Percentiles rank a stretch among this genome's conserved stretches.
Conservation (phyloP, 2,329 filamentous ascomycete species). For the Penicillium psychrosexuale region DNA sequence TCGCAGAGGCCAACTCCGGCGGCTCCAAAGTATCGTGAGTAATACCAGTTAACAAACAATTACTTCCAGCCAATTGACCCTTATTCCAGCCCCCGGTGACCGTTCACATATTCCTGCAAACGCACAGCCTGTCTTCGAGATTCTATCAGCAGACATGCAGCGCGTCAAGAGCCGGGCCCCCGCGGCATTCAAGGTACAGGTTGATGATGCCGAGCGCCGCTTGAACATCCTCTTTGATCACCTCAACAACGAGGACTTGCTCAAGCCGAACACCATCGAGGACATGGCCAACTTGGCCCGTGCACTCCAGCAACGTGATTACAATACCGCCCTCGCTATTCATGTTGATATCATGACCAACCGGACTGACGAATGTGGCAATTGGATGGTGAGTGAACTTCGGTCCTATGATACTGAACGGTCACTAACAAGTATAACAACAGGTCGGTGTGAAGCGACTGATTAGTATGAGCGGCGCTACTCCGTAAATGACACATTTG, state of each 20-base stretch:
- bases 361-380: conserved; percentile 75
- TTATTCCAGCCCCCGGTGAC: conserved; percentile 63
- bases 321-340: conserved; percentile 62
- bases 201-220: conserved; percentile 90
- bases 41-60: background rate
- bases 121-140: conserved; percentile 75
- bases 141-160: conserved; percentile 80
- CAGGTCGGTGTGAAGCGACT: conserved; percentile 25
- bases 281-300: conserved; percentile 54
- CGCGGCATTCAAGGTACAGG: conserved; percentile 78
- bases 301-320: conserved; percentile 67
- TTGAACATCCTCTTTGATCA: conserved; percentile 94
- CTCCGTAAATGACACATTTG: conserved; percentile 14
- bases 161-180: conserved; percentile 84
- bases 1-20: conserved; percentile 50
- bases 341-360: conserved; percentile 74
- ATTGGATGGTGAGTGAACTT: conserved; percentile 72
- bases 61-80: conserved; percentile 15
- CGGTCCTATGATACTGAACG: background rate
- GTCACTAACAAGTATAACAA: background rate
- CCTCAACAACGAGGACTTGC: conserved; percentile 88
- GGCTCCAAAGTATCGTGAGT: conserved; percentile 66
- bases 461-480: conserved; percentile 24
- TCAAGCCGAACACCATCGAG: conserved; percentile 67
- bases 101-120: conserved; percentile 79